Evolutionary conservation across 73 alveolate genomes (phyloP).

Genomic region (Paramecium primaurelia): DNA sequence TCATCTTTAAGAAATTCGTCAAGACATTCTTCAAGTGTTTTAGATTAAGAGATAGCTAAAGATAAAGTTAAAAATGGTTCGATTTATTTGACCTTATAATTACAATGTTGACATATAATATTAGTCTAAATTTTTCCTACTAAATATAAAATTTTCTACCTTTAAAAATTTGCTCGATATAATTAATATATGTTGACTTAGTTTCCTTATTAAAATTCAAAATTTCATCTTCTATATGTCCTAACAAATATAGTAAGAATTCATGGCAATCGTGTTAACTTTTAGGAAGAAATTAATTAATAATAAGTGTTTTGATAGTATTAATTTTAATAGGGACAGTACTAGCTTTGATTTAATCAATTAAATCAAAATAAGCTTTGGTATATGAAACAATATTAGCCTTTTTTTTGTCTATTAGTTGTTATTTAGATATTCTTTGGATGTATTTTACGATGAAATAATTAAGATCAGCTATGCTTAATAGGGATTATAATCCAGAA

Average conservation of each 20-base stretch:
- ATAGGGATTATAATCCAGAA: not conserved
- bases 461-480: constrained; percentile 18
- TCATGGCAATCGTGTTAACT: constrained; percentile 44
- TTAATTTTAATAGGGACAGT: not conserved
- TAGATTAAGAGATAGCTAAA: constrained; percentile 1
- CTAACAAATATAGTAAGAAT: not conserved
- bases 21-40: not conserved
- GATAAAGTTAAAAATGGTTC: constrained; percentile 1
- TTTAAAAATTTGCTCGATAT: not conserved
- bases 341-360: not conserved
- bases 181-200: not conserved
- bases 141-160: not conserved
- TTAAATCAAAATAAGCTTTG: not conserved
- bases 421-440: not conserved
- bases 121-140: not conserved
- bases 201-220: not conserved
- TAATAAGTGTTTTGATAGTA: not conserved
- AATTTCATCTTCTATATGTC: not conserved
- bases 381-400: not conserved
- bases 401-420: not conserved
- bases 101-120: not conserved
- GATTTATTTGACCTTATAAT: not conserved
- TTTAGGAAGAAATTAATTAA: constrained; percentile 25
- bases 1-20: constrained; percentile 11
- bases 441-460: not conserved